Percentiles rank a stretch among this genome's conserved stretches.
Evolutionary conservation across 1,139 yeast genomes (phyloP).

Genomic region (Taiozyma onychis): DNA sequence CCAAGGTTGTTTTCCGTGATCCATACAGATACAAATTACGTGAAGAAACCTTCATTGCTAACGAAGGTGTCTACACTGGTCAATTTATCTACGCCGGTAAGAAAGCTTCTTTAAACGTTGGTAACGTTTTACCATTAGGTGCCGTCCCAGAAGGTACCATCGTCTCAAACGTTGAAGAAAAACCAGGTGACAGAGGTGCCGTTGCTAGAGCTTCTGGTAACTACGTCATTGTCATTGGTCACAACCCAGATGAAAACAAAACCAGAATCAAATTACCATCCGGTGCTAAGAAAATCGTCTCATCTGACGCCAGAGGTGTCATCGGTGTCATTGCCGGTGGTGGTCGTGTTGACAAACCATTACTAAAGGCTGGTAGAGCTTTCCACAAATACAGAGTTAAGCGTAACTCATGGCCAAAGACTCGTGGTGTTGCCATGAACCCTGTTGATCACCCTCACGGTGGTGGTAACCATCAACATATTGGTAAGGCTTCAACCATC

Average conservation of each 20-base stretch:
- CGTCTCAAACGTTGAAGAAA: conserved; percentile 97
- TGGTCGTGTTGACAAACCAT: conserved; percentile 99
- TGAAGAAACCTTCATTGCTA: conserved; percentile 98
- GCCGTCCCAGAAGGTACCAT: conserved; percentile 99
- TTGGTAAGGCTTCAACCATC: conserved; percentile 99
- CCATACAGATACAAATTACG: conserved; percentile 98
- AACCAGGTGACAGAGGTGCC: conserved; percentile 99
- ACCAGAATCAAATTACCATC: conserved; percentile 99
- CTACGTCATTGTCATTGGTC: conserved; percentile 98
- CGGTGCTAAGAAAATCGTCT: conserved; percentile 95
- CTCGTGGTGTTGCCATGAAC: conserved; percentile 99
- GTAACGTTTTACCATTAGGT: conserved; percentile 96
- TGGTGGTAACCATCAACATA: conserved; percentile 99
- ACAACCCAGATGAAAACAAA: conserved; percentile 98
- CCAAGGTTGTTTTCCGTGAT: conserved; percentile 98
- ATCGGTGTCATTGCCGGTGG: conserved; percentile 99
- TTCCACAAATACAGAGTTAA: conserved; percentile 98
- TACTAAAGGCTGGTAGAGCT: conserved; percentile 99
- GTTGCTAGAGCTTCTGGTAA: conserved; percentile 99
- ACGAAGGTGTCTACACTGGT: conserved; percentile 99
- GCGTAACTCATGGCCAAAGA: conserved; percentile 99
- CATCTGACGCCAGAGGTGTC: conserved; percentile 98
- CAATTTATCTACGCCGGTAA: conserved; percentile 99
- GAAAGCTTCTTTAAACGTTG: conserved; percentile 95
- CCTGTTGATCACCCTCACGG: conserved; percentile 99